Base-by-base conservation (phyloP, 2,329 filamentous ascomycete species). In the Alternaria atra region DNA sequence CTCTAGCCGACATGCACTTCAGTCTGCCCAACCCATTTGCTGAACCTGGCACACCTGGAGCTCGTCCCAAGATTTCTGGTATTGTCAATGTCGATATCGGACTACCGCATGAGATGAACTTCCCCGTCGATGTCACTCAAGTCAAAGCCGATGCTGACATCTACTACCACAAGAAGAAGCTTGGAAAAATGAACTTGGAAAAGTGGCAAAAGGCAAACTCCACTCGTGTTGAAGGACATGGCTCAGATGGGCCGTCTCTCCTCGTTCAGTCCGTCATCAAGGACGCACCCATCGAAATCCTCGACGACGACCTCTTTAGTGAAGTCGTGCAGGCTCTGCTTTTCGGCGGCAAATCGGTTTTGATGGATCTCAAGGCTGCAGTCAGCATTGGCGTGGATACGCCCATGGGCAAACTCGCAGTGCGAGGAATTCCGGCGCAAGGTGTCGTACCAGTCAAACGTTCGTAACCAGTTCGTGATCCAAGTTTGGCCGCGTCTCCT, bases 401-500 rank as follows among this genome's bases (percentile, higher is more conserved):
- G 30, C 89, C 91, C 27, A 84, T 99, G 65, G 95, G 95, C 50
- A 84, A 90, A 69, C 87, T 98, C 73, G 86, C 90, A 55, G 83
- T 98, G 72, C 92, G 92, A 78, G 89, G 90, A 68, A 90, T 99
- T 72, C 94, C 94, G 48, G 93, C 78, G 43, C 86, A 93, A 83
- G 94, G 95, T 70, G 87, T 90, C 73, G 89, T 99, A 75, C 91
- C 91, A 80, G 88, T 98, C 83, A 96, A 97, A 87, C 91, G 93
- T 97, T 90, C 89, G 94, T 92, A 84, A 80, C 84, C 80, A 83
- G 85, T 82, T 77, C 75, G 76, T 78, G 62, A 71, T 72, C 74
- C 72, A 71, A 62, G 61, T 69, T 66, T 60, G 58, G 61, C 60
- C 34, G 46, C 52, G 25, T 23, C 51, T 55, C 40, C 27, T 52